Evolutionary conservation across 768 basidiomycete species (phyloP).

Genomic region (Rhodotorula taiwanensis): DNA sequence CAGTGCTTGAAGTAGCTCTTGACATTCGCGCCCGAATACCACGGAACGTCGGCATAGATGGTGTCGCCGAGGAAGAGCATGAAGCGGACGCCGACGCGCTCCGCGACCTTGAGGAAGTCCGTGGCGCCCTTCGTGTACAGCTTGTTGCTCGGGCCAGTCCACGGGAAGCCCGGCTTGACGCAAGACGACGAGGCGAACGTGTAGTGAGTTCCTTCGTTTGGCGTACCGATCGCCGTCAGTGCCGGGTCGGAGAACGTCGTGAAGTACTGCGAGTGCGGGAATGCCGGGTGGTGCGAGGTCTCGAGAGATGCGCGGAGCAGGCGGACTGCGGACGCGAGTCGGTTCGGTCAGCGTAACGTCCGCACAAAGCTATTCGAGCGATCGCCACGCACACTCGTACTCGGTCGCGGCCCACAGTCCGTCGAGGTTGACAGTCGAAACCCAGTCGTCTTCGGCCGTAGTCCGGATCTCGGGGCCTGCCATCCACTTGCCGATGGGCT

Average conservation of each 20-base stretch:
- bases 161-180: constrained; percentile 66
- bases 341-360: too few relatives aligned
- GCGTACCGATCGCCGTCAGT: constrained; percentile 43
- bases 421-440: constrained; percentile 48
- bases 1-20: constrained; percentile 62
- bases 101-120: constrained; percentile 28
- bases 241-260: constrained; percentile 68
- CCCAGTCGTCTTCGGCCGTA: constrained; percentile 35
- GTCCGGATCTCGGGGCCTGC: constrained; percentile 24
- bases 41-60: constrained; percentile 67
- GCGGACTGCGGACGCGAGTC: constrained; percentile 20
- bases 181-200: constrained; percentile 66
- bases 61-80: constrained; percentile 64
- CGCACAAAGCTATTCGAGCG: not conserved
- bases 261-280: constrained; percentile 55
- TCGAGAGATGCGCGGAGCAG: constrained; percentile 41
- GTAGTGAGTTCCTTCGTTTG: constrained; percentile 49
- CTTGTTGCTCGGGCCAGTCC: constrained; percentile 49
- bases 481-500: constrained; percentile 37
- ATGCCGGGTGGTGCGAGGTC: constrained; percentile 48
- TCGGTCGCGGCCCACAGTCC: constrained; percentile 63
- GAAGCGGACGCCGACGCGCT: constrained; percentile 47
- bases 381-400: constrained; percentile 56
- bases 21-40: constrained; percentile 52
- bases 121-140: constrained; percentile 41